Base-by-base conservation (phyloP, 495 filamentous ascomycete genomes). In the Tuber umbilicatum region DNA sequence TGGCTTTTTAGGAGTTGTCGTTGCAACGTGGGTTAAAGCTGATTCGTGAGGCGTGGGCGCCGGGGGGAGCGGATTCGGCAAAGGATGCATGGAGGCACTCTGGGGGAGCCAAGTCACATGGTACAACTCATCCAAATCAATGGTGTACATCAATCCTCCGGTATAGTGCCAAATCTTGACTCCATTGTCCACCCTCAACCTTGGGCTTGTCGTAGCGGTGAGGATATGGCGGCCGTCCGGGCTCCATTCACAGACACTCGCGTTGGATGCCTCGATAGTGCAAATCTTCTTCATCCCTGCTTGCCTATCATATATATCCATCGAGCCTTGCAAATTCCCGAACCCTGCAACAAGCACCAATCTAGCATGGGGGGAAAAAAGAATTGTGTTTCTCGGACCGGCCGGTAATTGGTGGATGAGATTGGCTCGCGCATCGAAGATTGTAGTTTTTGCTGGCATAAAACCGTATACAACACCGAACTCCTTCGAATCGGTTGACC, bases 381-480 rank as follows among this genome's bases (percentile, higher is more conserved):
- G 85, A 79, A 98, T 94, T 35, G 94, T 98, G 84, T 99, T 99
- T 71, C 96, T 90, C 0, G 95, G 95, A 14, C 85, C 91, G 55
- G 97, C 86, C 70, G 93, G 89, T 83, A 98, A 97, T 71, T 83
- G 90, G 83, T 97, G 92, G 55, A 88, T 89, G 10, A 91, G 86
- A 35, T 93, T 88, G 80, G 92, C 95, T 73, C 91, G 90, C 75
- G 89, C 86, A 83, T 97, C 97, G 88, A 97, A 99, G 76, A 98
- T 93, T 71, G 93, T 97, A 2, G 95, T 95, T 86, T 97, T 98
- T 31, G 96, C 93, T 19, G 95, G 95, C 92, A 97, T 99, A 83
- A 92, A 97, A 69, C 95, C 95, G 82, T 99, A 99, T 35, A 97
- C 89, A 35, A 99, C 95, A 78, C 93, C 95, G 81, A 99, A 99